These are phyloP conservation scores for Aphanomyces invadans DNA, from an alignment of 352 stramenopile species.

Conservation along the genomic window DNA sequence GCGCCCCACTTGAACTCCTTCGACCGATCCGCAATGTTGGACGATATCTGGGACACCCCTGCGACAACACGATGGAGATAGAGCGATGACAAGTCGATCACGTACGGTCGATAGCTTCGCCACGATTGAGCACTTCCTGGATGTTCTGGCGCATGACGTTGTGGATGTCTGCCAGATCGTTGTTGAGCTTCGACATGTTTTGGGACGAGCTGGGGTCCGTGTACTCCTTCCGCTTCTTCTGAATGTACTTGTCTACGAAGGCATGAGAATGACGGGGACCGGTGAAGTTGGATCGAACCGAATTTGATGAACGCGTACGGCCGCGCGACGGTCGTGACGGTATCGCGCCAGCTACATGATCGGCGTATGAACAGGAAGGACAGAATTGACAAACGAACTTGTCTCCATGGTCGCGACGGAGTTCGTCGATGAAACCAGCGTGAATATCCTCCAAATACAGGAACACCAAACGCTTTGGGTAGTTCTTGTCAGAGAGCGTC, in stretches of 20 bases:
- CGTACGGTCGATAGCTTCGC: slow-evolving; percentile 80
- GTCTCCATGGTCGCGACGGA: slow-evolving; percentile 88
- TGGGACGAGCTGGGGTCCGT: slow-evolving; percentile 91
- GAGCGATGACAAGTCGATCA: no score
- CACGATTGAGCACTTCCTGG: slow-evolving; percentile 89
- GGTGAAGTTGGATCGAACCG: slow-evolving; percentile 33
- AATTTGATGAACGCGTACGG: slow-evolving; percentile 99
- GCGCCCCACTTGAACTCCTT: slow-evolving; percentile 98
- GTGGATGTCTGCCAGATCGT: slow-evolving; percentile 97
- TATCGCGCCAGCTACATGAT: slow-evolving; percentile 64
- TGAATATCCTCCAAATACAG: slow-evolving; percentile 96
- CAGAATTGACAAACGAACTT: slow-evolving; percentile 32
- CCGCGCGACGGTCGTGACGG: slow-evolving; percentile 91
- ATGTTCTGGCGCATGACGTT: slow-evolving; percentile 99
- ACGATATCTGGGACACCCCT: slow-evolving; percentile 86
- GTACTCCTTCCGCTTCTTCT: slow-evolving; percentile 97
- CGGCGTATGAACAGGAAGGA: neutral
- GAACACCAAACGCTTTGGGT: slow-evolving; percentile 96
- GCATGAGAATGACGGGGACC: neutral
- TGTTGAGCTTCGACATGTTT: slow-evolving; percentile 95
- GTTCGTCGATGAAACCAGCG: slow-evolving; percentile 90
- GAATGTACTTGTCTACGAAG: slow-evolving; percentile 91
- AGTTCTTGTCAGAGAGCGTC: slow-evolving; percentile 92
- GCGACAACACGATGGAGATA: slow-evolving; percentile 6
- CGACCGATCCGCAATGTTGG: slow-evolving; percentile 86